phyloP scores from a whole-genome alignment of 1,284 basidiomycete species.

The Phylloporus gajari region DNA sequence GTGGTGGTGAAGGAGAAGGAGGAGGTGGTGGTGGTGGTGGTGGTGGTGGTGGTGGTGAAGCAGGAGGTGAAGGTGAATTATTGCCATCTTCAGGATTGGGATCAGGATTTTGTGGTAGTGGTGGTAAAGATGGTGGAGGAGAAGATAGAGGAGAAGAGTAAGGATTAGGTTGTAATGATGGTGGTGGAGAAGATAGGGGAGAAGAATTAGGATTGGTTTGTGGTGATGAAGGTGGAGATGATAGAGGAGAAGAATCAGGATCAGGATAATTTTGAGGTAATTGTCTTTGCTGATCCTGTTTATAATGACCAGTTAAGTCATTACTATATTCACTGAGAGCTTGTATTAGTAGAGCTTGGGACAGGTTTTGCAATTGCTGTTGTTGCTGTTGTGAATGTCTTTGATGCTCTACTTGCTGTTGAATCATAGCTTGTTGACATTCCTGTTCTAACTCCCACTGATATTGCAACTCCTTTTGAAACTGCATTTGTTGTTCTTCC shows the following conservation, averaged over 20 bases:
- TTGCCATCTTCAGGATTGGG: too few relatives aligned
- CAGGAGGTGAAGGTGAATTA: too few relatives aligned
- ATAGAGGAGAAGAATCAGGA: background rate
- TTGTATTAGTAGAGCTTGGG: background rate
- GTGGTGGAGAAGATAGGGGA: too few relatives aligned
- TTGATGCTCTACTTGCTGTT: background rate
- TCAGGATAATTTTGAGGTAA: background rate
- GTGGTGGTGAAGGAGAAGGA: too few relatives aligned
- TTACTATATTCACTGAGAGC: background rate
- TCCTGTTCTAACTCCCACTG: background rate
- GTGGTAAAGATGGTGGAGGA: background rate
- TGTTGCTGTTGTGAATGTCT: background rate
- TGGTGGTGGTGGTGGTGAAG: background rate
- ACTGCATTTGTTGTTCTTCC: too few relatives aligned
- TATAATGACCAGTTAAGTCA: background rate
- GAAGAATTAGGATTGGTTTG: too few relatives aligned
- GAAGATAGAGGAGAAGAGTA: too few relatives aligned
- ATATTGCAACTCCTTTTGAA: background rate
- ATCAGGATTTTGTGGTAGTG: too few relatives aligned
- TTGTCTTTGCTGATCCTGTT: constrained; percentile 1
- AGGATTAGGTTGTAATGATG: too few relatives aligned
- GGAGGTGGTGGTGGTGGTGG: too few relatives aligned
- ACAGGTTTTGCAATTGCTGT: background rate
- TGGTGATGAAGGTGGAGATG: background rate
- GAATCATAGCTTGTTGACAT: background rate